Evolutionary conservation across 352 stramenopile genomes (phyloP), one percentile per base, ranked within the genome.

Genomic region (Saprolegnia parasitica): DNA sequence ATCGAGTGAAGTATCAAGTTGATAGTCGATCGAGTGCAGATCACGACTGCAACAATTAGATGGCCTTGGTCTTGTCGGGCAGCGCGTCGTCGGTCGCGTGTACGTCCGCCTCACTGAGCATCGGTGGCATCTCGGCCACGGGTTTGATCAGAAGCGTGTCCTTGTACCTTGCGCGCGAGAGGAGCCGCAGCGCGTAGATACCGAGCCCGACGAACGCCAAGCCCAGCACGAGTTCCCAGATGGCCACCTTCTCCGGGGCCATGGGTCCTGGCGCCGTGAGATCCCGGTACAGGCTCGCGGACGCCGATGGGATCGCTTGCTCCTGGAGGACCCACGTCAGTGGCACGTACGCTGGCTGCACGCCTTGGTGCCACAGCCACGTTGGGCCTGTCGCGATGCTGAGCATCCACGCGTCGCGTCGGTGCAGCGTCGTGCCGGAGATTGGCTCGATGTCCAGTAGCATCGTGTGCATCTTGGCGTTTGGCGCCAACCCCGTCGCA

Each of bases 381-480:
- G 46, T 61, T 3, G 63, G 32, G 11, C n/a, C 32, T 8, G 55
- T 21, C 29, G n/a, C 23, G 0, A 70, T 46, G 39, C 50, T 70
- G 39, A 70, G 42, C 26, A 62, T 45, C 63, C 63, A 70, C n/a
- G 54, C 61, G 10, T 61, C 29, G 35, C 63, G 63, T n/a, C 54
- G 47, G 63, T 70, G 63, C 24, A 70, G 5, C 5, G 55, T 26
- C 10, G 52, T 26, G 13, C 63, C 63, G 1, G 46, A 61, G 3
- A 70, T 4, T 0, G 63, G 63, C 46, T 70, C 63, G 21, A 70
- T 24, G 21, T 70, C 63, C 16, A 70, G 20, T 23, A 70, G 18
- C 13, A 9, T 21, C n/a, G 49, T 26, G 42, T 70, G 46, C 1
- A 5, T 8, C 13, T 55, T 39, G 18, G 54, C 23, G 21, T 70